A percentile compares a stretch with the other conserved stretches of the same genome.
These are phyloP conservation scores for Ogataea neopini DNA, from an alignment of 805 yeast genomes.

Conservation along the genomic window DNA sequence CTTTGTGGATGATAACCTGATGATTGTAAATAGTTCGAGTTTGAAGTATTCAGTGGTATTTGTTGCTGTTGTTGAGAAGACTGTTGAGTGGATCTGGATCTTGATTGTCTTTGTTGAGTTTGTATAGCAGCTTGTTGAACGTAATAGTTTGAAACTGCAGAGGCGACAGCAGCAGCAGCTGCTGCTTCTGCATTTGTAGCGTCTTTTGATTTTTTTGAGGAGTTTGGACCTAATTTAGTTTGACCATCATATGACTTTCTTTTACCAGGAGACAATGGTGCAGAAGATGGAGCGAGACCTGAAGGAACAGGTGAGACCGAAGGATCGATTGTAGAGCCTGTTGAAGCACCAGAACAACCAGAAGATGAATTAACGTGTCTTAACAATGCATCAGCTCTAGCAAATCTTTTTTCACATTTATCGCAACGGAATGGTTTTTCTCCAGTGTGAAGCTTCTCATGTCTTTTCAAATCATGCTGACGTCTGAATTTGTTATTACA, in stretches of 20 bases:
- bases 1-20: constrained; percentile 14
- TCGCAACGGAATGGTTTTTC: constrained; percentile 66
- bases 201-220: constrained; percentile 17
- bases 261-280: constrained; percentile 8
- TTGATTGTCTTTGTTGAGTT: constrained; percentile 22
- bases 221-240: background rate
- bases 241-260: constrained; percentile 18
- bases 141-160: constrained; percentile 22
- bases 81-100: constrained; percentile 22
- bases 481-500: constrained; percentile 68
- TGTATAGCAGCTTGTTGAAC: constrained; percentile 22
- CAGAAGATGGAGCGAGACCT: constrained; percentile 7
- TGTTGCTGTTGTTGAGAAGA: constrained; percentile 12
- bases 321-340: constrained; percentile 14
- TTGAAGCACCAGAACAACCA: constrained; percentile 26
- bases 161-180: constrained; percentile 25
- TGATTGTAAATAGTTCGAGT: constrained; percentile 13
- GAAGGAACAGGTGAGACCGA: constrained; percentile 20
- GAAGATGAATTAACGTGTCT: constrained; percentile 55
- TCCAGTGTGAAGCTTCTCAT: constrained; percentile 73
- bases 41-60: constrained; percentile 8
- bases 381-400: constrained; percentile 73
- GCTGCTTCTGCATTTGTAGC: constrained; percentile 21
- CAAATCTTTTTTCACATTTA: constrained; percentile 63
- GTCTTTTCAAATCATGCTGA: constrained; percentile 75